A percentile compares a stretch with the other conserved stretches of the same genome.
Evolutionary conservation across 2,329 filamentous ascomycete species (phyloP).

Genomic region (Fusarium mexicanum): DNA sequence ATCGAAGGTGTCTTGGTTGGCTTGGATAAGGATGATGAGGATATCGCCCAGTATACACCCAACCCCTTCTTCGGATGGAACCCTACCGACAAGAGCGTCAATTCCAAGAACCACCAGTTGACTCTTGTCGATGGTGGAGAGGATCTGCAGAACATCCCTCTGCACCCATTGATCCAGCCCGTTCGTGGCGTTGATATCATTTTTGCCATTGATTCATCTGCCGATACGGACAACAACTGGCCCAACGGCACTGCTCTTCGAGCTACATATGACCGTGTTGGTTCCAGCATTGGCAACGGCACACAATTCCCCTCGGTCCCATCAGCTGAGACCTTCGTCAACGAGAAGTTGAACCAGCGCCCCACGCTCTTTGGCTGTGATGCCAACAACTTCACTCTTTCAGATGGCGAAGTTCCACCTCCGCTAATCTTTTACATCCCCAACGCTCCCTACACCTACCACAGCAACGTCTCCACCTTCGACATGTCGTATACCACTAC

Average conservation of each 20-base stretch:
- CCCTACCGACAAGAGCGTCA: conserved; percentile 51
- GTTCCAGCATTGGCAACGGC: conserved; percentile 58
- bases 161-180: conserved; percentile 68
- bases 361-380: conserved; percentile 74
- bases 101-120: conserved; percentile 60
- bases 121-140: conserved; percentile 84
- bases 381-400: conserved; percentile 52
- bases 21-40: conserved; percentile 69
- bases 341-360: conserved; percentile 67
- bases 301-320: conserved; percentile 69
- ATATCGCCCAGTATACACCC: conserved; percentile 76
- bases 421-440: conserved; percentile 90
- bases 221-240: conserved; percentile 66
- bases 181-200: conserved; percentile 67
- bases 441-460: conserved; percentile 75
- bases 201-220: conserved; percentile 71
- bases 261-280: conserved; percentile 65
- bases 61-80: conserved; percentile 69
- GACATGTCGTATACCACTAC: conserved; percentile 68
- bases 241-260: conserved; percentile 69
- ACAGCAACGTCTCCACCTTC: conserved; percentile 84
- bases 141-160: conserved; percentile 81
- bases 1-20: conserved; percentile 60
- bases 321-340: conserved; percentile 63
- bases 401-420: conserved; percentile 56